Base-by-base conservation (phyloP, 108 stramenopile genomes). In the Stephanodiscus triporus region DNA sequence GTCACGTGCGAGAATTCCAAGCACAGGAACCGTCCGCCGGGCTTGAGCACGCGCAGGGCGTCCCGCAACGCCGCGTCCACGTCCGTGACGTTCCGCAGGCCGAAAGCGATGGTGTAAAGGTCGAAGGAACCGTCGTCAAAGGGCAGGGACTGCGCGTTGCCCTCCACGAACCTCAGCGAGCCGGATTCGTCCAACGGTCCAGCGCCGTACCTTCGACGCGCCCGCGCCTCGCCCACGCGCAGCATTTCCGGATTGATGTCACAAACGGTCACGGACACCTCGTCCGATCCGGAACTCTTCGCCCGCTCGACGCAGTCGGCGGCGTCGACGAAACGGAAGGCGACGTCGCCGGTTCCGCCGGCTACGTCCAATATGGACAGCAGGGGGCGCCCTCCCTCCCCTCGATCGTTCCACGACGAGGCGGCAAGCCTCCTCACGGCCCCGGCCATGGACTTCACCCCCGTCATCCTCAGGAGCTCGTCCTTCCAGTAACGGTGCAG, bases 171-270 rank as follows among this genome's bases (percentile, higher is more conserved):
- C 6, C 58, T 72, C 42, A 94, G 73, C 6, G 83, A 84, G 7
- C 36, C 17, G 26, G 38, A 79, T 53, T 84, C 80, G 55, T 89
- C 85, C 23, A 95, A 51, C 19, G 89, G 19, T 1, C 72, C 60
- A 17, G 70, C 54, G 2, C 92, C 91, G 66, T 79, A 95, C 60
- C 69, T 71, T 26, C 69, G 51, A 0, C 87, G 63, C 19, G 94
- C 93, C 9, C 95, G 76, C 27, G 70, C 29, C 64, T 94, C 89
- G 37, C 96, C 96, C 8, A 99, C 98, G 53, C 91, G 80, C 9
- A 99, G 82, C 99, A 99, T 99, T 63, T 97, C 96, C 16, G 85
- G 72, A 76, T 99, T 99, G 69, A 98, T 98, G 76, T 99, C 99
- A 66, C 92, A 97, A 9, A 99, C 96, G 1, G 94, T 95, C n/a